Evolutionary conservation across 2,329 filamentous ascomycete species (phyloP).

Genomic region (Penicillium sp.): DNA sequence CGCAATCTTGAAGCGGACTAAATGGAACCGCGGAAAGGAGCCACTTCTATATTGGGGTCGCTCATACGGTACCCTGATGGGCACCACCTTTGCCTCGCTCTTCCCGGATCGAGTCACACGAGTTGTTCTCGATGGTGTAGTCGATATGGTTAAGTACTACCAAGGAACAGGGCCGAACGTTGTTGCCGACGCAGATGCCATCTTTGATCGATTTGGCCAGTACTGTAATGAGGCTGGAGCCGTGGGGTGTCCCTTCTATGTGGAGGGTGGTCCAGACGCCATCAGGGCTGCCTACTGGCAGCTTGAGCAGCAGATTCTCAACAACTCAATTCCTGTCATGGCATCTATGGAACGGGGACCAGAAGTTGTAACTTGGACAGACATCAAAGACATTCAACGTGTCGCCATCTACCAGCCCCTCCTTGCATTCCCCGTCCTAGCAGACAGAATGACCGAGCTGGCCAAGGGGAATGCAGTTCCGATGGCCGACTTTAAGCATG

Average conservation of each 20-base stretch:
- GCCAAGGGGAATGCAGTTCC: slow-evolving; percentile 27
- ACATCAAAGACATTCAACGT: slow-evolving; percentile 33
- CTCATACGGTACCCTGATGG: slow-evolving; percentile 50
- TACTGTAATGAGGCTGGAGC: slow-evolving; percentile 36
- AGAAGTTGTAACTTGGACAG: slow-evolving; percentile 39
- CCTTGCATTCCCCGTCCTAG: slow-evolving; percentile 29
- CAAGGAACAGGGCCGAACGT: slow-evolving; percentile 24
- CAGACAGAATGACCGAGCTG: slow-evolving; percentile 28
- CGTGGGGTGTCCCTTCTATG: slow-evolving; percentile 33
- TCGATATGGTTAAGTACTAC: slow-evolving; percentile 40
- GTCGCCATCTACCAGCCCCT: slow-evolving; percentile 37
- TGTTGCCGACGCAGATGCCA: slow-evolving; percentile 36
- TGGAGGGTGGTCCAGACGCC: slow-evolving; percentile 25
- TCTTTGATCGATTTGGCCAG: slow-evolving; percentile 34
- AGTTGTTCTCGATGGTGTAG: slow-evolving; percentile 38
- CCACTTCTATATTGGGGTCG: slow-evolving; percentile 45
- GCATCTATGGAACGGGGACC: slow-evolving; percentile 33
- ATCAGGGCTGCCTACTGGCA: slow-evolving; percentile 29
- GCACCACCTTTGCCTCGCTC: slow-evolving; percentile 49
- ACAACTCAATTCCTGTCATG: slow-evolving; percentile 32
- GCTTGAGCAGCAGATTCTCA: slow-evolving; percentile 27
- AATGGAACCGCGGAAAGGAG: slow-evolving; percentile 32
- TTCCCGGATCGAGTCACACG: slow-evolving; percentile 43
- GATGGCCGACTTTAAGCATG: slow-evolving; percentile 35
- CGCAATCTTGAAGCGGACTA: slow-evolving; percentile 26